Base-by-base conservation (phyloP, 768 basidiomycete species). In the Tricholoma sp. region DNA sequence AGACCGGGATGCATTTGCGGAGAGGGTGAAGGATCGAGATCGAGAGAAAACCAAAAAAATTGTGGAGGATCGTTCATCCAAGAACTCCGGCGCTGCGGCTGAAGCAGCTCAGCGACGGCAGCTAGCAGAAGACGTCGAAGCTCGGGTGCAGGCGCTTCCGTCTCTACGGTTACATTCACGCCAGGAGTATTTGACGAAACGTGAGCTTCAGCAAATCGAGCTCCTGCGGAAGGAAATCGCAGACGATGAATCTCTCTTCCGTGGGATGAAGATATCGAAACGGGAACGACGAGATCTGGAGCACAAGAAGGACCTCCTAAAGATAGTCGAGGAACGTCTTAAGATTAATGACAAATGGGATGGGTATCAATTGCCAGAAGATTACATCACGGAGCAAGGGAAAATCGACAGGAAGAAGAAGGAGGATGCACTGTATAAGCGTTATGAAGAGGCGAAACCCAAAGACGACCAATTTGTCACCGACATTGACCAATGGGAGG, bases 401-500 rank as follows among this genome's bases (percentile, higher is more conserved):
- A 97, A 95, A 74, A 94, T 99, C 59, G 95, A 98, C 80, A 89
- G 85, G 74, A 94, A 97, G 79, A 93, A 91, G 74, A 94, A 97
- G 68, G 84, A 94, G 68, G 88, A 88, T 61, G 94, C 89, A 0
- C 71, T 99, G 52, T 98, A 97, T 70, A 82, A 89, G 64, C 92
- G 97, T 37, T 98, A 99, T 66, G 91, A 97, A 66, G 97, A 99
- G 53, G 88, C 88, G 8, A 91, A 89, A 68, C 88, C 85, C 0
- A 90, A 92, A 69, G 93, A 93, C 59, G 94, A 94, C 68, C 88
- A 95, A 64, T 98, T 98, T 69, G 85, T 92, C 2, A 98, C 96
- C 1, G 97, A 99, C 65, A 84, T 98, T 56, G 97, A 99, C 71
- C 93, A 95, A 70, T 99, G 94, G 94, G 97, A 99, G 72, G 88